Evolutionary conservation across 2,329 filamentous ascomycete genomes (phyloP).

Genomic region (Trichoderma hamatum): DNA sequence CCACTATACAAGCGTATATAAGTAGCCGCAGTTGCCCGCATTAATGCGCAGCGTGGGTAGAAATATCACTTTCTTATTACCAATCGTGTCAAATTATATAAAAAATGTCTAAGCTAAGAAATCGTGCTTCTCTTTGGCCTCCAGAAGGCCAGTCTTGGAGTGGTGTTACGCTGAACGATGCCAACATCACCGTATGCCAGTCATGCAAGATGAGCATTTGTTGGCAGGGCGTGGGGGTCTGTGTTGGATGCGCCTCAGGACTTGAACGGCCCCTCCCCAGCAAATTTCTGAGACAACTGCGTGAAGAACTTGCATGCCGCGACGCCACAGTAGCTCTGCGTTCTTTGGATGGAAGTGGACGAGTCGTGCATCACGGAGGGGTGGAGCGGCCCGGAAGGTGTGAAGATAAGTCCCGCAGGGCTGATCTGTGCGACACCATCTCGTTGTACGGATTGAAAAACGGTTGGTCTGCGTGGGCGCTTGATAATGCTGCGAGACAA

Average conservation of each 20-base stretch:
- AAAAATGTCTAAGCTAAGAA: slow-evolving; percentile 1
- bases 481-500: neutral
- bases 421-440: slow-evolving; percentile 6
- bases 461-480: slow-evolving; percentile 17
- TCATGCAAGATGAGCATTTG: slow-evolving; percentile 19
- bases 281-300: slow-evolving; percentile 10
- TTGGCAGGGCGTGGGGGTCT: neutral
- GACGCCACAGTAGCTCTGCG: slow-evolving; percentile 1
- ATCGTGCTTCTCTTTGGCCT: neutral
- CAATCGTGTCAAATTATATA: neutral
- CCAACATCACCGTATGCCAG: slow-evolving; percentile 1
- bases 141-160: neutral
- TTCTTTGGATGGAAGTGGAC: slow-evolving; percentile 11
- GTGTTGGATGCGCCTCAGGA: slow-evolving; percentile 3
- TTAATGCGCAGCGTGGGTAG: neutral
- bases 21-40: neutral
- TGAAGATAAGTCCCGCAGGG: slow-evolving; percentile 1
- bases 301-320: slow-evolving; percentile 1
- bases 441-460: slow-evolving; percentile 9
- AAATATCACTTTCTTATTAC: neutral
- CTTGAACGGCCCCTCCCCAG: neutral
- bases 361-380: neutral
- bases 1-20: neutral
- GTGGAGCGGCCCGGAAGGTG: slow-evolving; percentile 8
- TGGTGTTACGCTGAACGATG: neutral